Conservation (phyloP, 2,329 filamentous ascomycete species). For the Xylaria polymorpha region DNA sequence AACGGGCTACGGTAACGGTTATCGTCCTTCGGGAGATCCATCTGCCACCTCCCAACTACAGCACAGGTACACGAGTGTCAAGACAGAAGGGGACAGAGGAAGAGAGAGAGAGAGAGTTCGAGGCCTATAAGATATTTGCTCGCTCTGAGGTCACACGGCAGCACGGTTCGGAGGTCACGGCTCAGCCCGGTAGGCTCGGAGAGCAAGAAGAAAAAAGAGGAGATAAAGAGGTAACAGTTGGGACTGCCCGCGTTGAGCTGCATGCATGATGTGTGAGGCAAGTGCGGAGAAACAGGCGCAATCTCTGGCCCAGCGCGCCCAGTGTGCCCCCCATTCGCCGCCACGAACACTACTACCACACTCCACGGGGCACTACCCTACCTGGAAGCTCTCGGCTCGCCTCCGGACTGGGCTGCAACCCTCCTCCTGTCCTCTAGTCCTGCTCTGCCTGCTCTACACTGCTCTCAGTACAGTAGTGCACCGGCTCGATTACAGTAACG, state of each 20-base stretch:
- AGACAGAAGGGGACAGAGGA: not conserved
- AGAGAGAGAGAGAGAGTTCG: not conserved
- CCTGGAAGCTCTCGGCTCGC: conserved; percentile 40
- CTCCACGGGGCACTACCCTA: conserved; percentile 39
- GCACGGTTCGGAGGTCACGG: conserved; percentile 28
- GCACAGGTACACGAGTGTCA: not conserved
- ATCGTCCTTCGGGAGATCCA: not conserved
- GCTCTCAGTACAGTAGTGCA: not conserved
- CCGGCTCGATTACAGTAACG: conserved; percentile 29
- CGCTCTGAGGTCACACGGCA: conserved; percentile 37
- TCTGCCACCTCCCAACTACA: conserved; percentile 23
- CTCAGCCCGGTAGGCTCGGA: conserved; percentile 34
- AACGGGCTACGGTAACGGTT: conserved; percentile 5
- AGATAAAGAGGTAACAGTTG: conserved; percentile 33
- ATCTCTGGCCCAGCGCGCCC: conserved; percentile 12
- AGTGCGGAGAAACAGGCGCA: conserved; percentile 41
- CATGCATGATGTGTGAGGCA: conserved; percentile 37
- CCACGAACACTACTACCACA: conserved; percentile 40
- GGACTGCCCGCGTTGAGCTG: conserved; percentile 36
- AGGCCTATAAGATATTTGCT: conserved; percentile 9
- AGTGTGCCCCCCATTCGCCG: conserved; percentile 30
- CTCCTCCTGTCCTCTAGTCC: conserved; percentile 3
- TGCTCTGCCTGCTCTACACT: conserved; percentile 7
- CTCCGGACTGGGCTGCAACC: conserved; percentile 36
- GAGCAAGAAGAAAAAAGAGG: conserved; percentile 20